phyloP scores from a whole-genome alignment of 2,329 filamentous ascomycete species.

The Nemania abortiva region DNA sequence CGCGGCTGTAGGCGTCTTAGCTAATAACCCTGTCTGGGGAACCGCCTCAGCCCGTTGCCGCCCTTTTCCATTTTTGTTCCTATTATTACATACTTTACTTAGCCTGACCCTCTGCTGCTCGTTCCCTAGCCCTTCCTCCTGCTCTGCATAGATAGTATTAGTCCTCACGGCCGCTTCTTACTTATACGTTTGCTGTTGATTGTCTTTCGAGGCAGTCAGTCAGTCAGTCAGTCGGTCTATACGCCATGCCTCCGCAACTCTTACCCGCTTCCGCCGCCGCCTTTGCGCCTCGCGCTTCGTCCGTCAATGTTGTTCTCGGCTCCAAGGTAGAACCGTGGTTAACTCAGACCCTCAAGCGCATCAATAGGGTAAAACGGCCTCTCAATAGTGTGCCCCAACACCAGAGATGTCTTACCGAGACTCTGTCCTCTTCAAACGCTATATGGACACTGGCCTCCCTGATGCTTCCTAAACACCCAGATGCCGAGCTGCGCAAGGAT shows the following conservation, averaged over 20 bases:
- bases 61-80: slow-evolving; percentile 58
- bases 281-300: slow-evolving; percentile 89
- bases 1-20: slow-evolving; percentile 71
- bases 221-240: slow-evolving; percentile 24
- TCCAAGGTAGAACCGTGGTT: slow-evolving; percentile 96
- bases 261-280: slow-evolving; percentile 95
- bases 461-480: slow-evolving; percentile 91
- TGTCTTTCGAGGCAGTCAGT: background rate
- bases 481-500: slow-evolving; percentile 85
- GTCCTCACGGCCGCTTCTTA: slow-evolving; percentile 9
- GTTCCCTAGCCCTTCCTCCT: no score
- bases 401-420: slow-evolving; percentile 94
- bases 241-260: slow-evolving; percentile 89
- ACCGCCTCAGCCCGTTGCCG: slow-evolving; percentile 65
- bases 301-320: slow-evolving; percentile 93
- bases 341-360: slow-evolving; percentile 94
- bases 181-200: background rate
- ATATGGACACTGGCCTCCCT: slow-evolving; percentile 95
- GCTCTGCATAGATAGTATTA: background rate
- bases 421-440: slow-evolving; percentile 86
- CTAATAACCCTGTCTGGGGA: slow-evolving; percentile 67
- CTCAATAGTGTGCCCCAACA: slow-evolving; percentile 97
- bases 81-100: slow-evolving; percentile 54
- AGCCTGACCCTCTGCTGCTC: slow-evolving; percentile 32
- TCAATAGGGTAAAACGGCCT: slow-evolving; percentile 95